Percentiles rank a stretch among this genome's conserved stretches.
Evolutionary conservation across 2,329 filamentous ascomycete species (phyloP).

Genomic region (Penicillium sp.): DNA sequence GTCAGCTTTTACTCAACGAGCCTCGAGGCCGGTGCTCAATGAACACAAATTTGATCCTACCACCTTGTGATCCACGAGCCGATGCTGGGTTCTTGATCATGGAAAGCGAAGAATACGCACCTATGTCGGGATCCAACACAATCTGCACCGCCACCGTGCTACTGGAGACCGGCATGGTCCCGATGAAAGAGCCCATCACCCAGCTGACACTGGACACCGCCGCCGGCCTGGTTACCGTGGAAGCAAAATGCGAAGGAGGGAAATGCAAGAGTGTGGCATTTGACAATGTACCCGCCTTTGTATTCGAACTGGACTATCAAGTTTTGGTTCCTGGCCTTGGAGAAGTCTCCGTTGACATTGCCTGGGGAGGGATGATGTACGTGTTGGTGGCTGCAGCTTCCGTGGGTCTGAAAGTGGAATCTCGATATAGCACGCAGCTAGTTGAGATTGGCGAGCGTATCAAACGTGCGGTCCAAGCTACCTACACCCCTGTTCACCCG

Average conservation of each 20-base stretch:
- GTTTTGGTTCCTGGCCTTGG: constrained; percentile 44
- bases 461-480: constrained; percentile 37
- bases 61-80: constrained; percentile 44
- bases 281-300: constrained; percentile 47
- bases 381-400: constrained; percentile 41
- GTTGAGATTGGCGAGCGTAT: constrained; percentile 45
- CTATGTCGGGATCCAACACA: constrained; percentile 47
- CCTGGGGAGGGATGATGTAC: constrained; percentile 49
- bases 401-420: constrained; percentile 35
- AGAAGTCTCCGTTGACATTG: constrained; percentile 42
- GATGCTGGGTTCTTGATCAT: constrained; percentile 48
- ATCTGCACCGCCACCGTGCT: constrained; percentile 46
- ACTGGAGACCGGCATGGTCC: constrained; percentile 48
- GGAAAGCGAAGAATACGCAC: constrained; percentile 47
- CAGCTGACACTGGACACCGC: constrained; percentile 43
- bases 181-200: constrained; percentile 46
- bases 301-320: constrained; percentile 38
- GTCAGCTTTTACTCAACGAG: constrained; percentile 46
- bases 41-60: constrained; percentile 41
- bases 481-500: constrained; percentile 41
- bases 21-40: constrained; percentile 45
- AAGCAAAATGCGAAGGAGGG: constrained; percentile 41
- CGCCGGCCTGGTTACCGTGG: constrained; percentile 43
- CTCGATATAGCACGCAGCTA: constrained; percentile 32
- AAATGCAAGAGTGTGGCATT: constrained; percentile 47